Base-by-base conservation (phyloP, 129 eudicot species). In the Flaveria robusta region DNA sequence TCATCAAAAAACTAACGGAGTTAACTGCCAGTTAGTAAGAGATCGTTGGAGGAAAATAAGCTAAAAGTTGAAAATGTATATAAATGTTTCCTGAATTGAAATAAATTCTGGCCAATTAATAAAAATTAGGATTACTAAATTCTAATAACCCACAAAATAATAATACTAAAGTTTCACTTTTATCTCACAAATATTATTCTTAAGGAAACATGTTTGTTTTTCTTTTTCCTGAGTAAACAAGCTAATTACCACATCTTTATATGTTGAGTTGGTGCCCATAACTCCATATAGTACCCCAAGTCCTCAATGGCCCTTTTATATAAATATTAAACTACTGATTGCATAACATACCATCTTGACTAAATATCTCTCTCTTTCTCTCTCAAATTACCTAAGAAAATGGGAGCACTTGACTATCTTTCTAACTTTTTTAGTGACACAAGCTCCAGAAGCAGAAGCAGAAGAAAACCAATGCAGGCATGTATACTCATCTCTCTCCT, bases 331-430 rank as follows among this genome's bases (percentile, higher is more conserved):
- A 51, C 70, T 60, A 59, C 56, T 77, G 26, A 22, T 64, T 68
- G 74, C 87, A 69, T 34, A 34, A 1, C 39, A 34, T 15, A 59
- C 49, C 80, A 80, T 43, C 74, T 56, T 42, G 46, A 74, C 80
- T 41, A 80, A 80, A 54, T n/a, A 59, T 22, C 68, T 69, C 59
- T 49, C 29, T 69, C 54, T 75, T 45, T 27, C 55, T 73, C 46
- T 68, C 39, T 34, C 39, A 34, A 34, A 34, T 5, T 34, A 34
- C 39, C 39, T 34, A 34, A 34, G 39, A 46, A 9, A 27, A 93
- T 93, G 98, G 98, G 98, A 18, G 98, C 97, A 77, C 97, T 93
- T 66, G 95, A 88, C 55, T 90, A 92, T 79, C 86, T 92, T 56
- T 86, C 92, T 11, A 83, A 87, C 87, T 84, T 93, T 59, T 93